These are phyloP conservation scores for Penicilliopsis zonata DNA, from an alignment of 495 filamentous ascomycete species.

Conservation along the genomic window DNA sequence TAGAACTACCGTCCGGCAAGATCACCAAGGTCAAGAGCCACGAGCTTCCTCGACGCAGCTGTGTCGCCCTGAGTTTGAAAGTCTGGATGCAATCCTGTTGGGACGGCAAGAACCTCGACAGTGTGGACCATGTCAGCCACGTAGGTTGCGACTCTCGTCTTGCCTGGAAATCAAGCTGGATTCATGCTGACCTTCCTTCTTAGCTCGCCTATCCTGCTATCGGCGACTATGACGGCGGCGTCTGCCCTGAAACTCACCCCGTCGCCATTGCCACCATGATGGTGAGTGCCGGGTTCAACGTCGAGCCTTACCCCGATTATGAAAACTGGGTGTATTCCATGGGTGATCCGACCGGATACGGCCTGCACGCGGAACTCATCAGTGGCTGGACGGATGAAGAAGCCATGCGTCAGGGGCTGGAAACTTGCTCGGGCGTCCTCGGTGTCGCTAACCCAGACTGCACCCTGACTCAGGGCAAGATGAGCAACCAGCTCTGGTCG, in stretches of 20 bases:
- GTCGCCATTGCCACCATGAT: slow-evolving; percentile 51
- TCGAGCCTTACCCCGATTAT: slow-evolving; percentile 35
- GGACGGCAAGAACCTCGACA: slow-evolving; percentile 44
- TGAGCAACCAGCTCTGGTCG: slow-evolving; percentile 1
- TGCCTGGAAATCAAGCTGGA: no score
- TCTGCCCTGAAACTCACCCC: slow-evolving; percentile 35
- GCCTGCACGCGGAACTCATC: slow-evolving; percentile 17
- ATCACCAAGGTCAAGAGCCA: no score
- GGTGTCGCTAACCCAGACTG: slow-evolving; percentile 6
- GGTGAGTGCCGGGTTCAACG: slow-evolving; percentile 57
- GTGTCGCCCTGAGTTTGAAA: slow-evolving; percentile 26
- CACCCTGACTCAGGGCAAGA: slow-evolving; percentile 8
- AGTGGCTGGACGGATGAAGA: slow-evolving; percentile 11
- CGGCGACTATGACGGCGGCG: slow-evolving; percentile 15
- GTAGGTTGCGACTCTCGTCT: slow-evolving; percentile 10
- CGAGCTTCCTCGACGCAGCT: slow-evolving; percentile 7
- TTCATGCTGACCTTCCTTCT: background rate
- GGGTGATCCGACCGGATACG: slow-evolving; percentile 16
- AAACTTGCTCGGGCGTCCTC: slow-evolving; percentile 8
- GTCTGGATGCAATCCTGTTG: slow-evolving; percentile 46
- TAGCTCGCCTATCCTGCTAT: slow-evolving; percentile 16
- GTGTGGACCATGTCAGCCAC: slow-evolving; percentile 38
- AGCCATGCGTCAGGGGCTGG: slow-evolving; percentile 7
- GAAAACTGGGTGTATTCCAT: slow-evolving; percentile 12
- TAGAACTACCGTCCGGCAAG: slow-evolving; percentile 3